Conservation (phyloP, 352 stramenopile species). For the Pythium aphanidermatum region DNA sequence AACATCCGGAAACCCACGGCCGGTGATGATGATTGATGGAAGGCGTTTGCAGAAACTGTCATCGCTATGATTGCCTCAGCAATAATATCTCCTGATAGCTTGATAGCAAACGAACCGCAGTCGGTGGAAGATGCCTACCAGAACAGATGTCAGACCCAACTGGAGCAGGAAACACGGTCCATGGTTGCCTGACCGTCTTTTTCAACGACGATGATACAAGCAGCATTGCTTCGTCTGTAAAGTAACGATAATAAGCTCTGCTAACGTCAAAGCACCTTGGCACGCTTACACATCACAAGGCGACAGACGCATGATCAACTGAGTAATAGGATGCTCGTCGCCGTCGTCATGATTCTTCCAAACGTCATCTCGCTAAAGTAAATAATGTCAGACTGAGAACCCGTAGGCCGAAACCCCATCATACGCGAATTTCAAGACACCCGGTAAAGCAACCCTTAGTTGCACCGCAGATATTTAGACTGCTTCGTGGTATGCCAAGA, state of each 20-base stretch:
- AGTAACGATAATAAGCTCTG: no score
- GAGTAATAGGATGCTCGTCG: slow-evolving; percentile 73
- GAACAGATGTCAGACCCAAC: no score
- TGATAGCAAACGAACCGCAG: slow-evolving; percentile 45
- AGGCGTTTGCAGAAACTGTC: slow-evolving; percentile 83
- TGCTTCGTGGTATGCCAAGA: slow-evolving; percentile 53
- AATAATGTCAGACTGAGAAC: not conserved
- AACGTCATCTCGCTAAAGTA: slow-evolving; percentile 32
- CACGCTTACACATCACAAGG: slow-evolving; percentile 41
- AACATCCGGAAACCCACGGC: slow-evolving; percentile 93
- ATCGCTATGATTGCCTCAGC: slow-evolving; percentile 32
- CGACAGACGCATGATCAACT: slow-evolving; percentile 57
- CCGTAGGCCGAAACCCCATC: not conserved
- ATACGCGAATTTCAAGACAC: slow-evolving; percentile 42
- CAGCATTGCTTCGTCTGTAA: slow-evolving; percentile 63
- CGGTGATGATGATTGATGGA: slow-evolving; percentile 91
- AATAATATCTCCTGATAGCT: not conserved
- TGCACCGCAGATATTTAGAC: slow-evolving; percentile 78
- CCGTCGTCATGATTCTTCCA: slow-evolving; percentile 51
- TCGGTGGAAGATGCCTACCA: slow-evolving; percentile 92
- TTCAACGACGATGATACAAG: slow-evolving; percentile 92
- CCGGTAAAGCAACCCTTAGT: slow-evolving; percentile 77
- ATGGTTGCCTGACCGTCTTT: slow-evolving; percentile 95
- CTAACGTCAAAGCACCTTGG: no score
- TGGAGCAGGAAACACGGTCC: no score